These are phyloP conservation scores for Erodium maritimum DNA, from an alignment of 345 rosid species.

Conservation along the genomic window DNA sequence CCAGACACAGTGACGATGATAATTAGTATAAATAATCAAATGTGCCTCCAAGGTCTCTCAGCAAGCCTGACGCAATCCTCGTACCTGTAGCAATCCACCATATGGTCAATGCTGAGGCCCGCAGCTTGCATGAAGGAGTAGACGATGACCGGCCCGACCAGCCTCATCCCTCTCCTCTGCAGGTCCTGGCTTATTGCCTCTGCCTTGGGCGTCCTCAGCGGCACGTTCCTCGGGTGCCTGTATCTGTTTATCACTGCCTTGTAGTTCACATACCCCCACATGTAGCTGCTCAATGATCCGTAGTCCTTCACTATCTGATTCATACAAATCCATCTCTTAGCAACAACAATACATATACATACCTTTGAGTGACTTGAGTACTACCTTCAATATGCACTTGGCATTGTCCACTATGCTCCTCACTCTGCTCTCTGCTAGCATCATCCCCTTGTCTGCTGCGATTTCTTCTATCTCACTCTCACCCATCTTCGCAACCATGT, in stretches of 20 bases:
- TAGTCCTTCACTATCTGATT: slow-evolving; percentile 52
- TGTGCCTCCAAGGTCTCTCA: slow-evolving; percentile 89
- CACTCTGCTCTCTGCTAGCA: slow-evolving; percentile 71
- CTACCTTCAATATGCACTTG: slow-evolving; percentile 80
- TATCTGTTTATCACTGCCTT: slow-evolving; percentile 60
- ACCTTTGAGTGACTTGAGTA: slow-evolving; percentile 17
- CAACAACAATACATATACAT: too few species aligned
- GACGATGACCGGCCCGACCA: slow-evolving; percentile 89
- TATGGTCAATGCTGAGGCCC: slow-evolving; percentile 85
- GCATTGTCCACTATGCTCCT: slow-evolving; percentile 85
- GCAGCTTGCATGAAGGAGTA: slow-evolving; percentile 95
- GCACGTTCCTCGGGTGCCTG: slow-evolving; percentile 74
- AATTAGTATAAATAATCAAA: slow-evolving; percentile 23
- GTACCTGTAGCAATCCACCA: slow-evolving; percentile 72
- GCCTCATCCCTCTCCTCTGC: slow-evolving; percentile 65
- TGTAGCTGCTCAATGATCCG: slow-evolving; percentile 78
- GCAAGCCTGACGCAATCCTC: slow-evolving; percentile 68
- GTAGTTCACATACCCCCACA: slow-evolving; percentile 79
- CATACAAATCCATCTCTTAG: too few species aligned
- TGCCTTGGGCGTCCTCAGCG: slow-evolving; percentile 79
- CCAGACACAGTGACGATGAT: too few species aligned
- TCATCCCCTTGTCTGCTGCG: slow-evolving; percentile 60
- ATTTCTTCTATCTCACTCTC: slow-evolving; percentile 67
- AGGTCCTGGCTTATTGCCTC: slow-evolving; percentile 76
- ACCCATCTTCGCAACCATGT: slow-evolving; percentile 66